A percentile compares a stretch with the other conserved stretches of the same genome.
These are phyloP conservation scores for Mycena citricolor DNA, from an alignment of 1,284 basidiomycete genomes.

Conservation along the genomic window DNA sequence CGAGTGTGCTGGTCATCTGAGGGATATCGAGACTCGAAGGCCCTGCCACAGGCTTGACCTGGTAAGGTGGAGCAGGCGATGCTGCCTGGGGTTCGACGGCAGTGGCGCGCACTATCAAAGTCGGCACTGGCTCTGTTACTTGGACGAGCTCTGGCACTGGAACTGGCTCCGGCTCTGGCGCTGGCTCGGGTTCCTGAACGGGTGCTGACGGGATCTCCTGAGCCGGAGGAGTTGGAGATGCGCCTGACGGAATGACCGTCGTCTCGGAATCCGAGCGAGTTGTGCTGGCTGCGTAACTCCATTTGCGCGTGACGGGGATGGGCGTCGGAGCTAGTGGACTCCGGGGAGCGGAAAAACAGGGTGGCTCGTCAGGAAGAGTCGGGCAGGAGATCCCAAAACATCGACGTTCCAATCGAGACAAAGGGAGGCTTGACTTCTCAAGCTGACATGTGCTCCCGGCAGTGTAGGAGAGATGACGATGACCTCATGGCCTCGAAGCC, in stretches of 20 bases:
- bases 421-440: slow-evolving; percentile 54
- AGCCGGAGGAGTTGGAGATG: neutral
- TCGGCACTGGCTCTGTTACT: too few relatives aligned
- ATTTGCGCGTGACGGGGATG: slow-evolving; percentile 3
- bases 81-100: too few relatives aligned
- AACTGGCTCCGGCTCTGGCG: too few relatives aligned
- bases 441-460: slow-evolving; percentile 41
- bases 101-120: too few relatives aligned
- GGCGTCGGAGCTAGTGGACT: slow-evolving; percentile 2
- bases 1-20: too few relatives aligned
- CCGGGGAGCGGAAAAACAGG: neutral
- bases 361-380: neutral
- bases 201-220: neutral
- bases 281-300: slow-evolving; percentile 7
- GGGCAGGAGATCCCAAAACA: slow-evolving; percentile 32
- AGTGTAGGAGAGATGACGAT: slow-evolving; percentile 47
- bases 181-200: too few relatives aligned
- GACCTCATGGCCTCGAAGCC: slow-evolving; percentile 48
- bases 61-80: too few relatives aligned
- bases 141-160: too few relatives aligned
- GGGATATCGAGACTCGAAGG: too few relatives aligned
- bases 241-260: too few relatives aligned
- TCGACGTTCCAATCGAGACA: slow-evolving; percentile 53
- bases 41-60: too few relatives aligned
- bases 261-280: slow-evolving; percentile 1